phyloP scores from a whole-genome alignment of 805 yeast species.

The Nakazawaea holstii region DNA sequence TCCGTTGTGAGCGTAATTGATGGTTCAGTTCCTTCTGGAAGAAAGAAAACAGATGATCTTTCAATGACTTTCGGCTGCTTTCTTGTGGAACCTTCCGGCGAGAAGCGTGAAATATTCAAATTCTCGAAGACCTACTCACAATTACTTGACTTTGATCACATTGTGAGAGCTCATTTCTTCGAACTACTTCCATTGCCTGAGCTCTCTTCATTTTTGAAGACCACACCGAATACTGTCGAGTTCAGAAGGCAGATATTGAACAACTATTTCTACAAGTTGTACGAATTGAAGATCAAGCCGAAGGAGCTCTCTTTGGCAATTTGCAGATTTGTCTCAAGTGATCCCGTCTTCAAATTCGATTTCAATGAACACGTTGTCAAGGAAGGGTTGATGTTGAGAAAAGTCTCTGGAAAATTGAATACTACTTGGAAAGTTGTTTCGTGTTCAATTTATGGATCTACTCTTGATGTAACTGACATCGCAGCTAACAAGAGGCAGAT shows the following conservation, averaged over 20 bases:
- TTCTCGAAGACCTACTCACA: constrained; percentile 60
- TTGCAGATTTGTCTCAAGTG: constrained; percentile 63
- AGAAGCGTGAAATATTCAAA: constrained; percentile 66
- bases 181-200: constrained; percentile 67
- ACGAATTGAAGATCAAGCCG: constrained; percentile 54
- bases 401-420: constrained; percentile 8
- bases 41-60: constrained; percentile 46
- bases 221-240: constrained; percentile 64
- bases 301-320: constrained; percentile 43
- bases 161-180: constrained; percentile 48
- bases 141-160: constrained; percentile 55
- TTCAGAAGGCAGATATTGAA: constrained; percentile 48
- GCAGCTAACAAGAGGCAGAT: constrained; percentile 30
- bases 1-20: constrained; percentile 10
- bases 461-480: constrained; percentile 1
- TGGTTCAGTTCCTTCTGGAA: neutral
- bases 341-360: constrained; percentile 35
- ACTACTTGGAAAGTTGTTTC: constrained; percentile 11
- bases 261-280: constrained; percentile 53
- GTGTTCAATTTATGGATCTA: constrained; percentile 5
- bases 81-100: constrained; percentile 30
- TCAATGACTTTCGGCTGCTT: constrained; percentile 52
- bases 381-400: constrained; percentile 13
- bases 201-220: constrained; percentile 45
- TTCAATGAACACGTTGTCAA: constrained; percentile 12